Evolutionary conservation across 495 filamentous ascomycete genomes (phyloP), one percentile per base, ranked within the genome.

Genomic region (Aspergillus heteromorphus): DNA sequence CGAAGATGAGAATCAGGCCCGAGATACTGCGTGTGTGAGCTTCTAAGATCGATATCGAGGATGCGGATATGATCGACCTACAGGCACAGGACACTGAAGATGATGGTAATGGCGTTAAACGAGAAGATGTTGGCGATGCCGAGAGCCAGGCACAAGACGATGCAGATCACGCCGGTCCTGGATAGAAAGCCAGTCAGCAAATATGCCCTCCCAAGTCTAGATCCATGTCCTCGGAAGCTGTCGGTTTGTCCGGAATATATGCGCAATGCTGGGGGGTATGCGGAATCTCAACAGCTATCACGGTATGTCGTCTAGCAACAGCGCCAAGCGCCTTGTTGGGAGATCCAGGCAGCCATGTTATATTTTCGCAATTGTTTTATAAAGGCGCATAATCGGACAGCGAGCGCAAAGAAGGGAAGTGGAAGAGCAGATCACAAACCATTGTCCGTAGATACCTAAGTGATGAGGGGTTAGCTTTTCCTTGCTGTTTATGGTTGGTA

Each of bases 391-490:
- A n/a, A 13, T 53, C 18, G 48, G 48, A 38, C 10, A n/a, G 34
- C 34, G 34, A n/a, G 11, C 4, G 10, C 18, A 52, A 50, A 18
- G 36, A 21, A 56, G 47, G 1, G 20, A 20, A 23, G 9, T 34
- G 16, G 19, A 41, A 31, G 16, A 53, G 47, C 17, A 47, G 18
- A 59, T n/a, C 34, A 81, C 87, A 82, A 71, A 98, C 93, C 93
- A 98, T 95, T 98, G 93, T 69, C 88, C 93, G 68, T 98, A 98
- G 76, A 98, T 98, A 81, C 95, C 93, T 98, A 68, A 36, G 49
- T 30, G 38, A 56, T 58, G 60, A 54, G 55, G 52, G 51, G 59
- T 77, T 63, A 77, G 74, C 63, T 57, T 21, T 51, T 23, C 16
- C 23, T 49, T 55, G n/a, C 31, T 23, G 20, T 23, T 5, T 53